Base-by-base conservation (phyloP, 1,139 yeast species). In the Wickerhamomyces sp. region DNA sequence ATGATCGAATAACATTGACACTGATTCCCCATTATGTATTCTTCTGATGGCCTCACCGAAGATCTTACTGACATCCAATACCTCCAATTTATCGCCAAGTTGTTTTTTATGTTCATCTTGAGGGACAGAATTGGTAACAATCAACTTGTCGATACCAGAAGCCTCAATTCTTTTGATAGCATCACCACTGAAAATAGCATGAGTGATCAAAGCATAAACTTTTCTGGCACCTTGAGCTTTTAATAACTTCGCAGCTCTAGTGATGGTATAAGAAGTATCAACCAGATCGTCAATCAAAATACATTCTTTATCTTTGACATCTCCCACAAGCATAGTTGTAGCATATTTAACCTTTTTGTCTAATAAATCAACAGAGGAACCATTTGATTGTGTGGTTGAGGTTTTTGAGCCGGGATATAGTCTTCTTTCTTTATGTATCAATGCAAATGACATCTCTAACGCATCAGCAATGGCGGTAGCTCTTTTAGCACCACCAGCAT, bases 401-500 rank as follows among this genome's bases (percentile, higher is more conserved):
- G 46, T 32, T 26, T 39, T 43, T 11, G 52, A 39, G 14, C 44
- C 18, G 7, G 51, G 39, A 34, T 42, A 37, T 30, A 67, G 34
- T 82, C 96, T 75, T 62, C 96, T 76, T 63, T 94, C 99, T 66
- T 94, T 94, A 68, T 94, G 98, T 56, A 94, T 90, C 63, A 94
- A 73, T 0, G 99, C 99, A 72, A 94, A 91, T 33, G 91, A 78
- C 71, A 94, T 79, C 23, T 90, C 93, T 50, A 94, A 70, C 1
- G 87, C 79, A 66, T 93, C 99, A 2, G 99, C 99, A 52, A 93
- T 78, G 1, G 93, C 84, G 1, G 96, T 87, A 33, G 99, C 98
- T 53, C 98, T 73, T 64, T 93, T 93, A 42, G 98, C 98, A 51
- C 98, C 99, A 60, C 98, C 98, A 42, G 96, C 91, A 67, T 91